Evolutionary conservation across 1,284 basidiomycete species (phyloP).

Genomic region (Ceratobasidium sp.): DNA sequence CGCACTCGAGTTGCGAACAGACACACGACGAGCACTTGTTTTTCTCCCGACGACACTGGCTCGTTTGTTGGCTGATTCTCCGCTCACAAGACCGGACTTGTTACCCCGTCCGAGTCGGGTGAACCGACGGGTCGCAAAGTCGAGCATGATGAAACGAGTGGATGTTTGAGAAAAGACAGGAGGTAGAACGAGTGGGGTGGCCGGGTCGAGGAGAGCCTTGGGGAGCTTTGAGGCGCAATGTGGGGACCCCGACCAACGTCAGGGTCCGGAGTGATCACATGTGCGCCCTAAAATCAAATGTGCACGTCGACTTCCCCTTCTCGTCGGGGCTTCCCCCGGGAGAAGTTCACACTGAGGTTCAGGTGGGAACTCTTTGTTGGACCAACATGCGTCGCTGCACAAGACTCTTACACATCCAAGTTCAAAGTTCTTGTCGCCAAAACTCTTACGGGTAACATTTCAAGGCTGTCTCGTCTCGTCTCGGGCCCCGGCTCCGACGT

Average conservation of each 20-base stretch:
- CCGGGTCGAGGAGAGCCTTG: not conserved
- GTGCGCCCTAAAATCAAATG: conserved; percentile 4
- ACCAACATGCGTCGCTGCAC: too few relatives aligned
- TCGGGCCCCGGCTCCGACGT: not conserved
- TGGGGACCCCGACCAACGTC: conserved; percentile 27
- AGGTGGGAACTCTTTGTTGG: too few relatives aligned
- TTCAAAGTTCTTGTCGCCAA: too few relatives aligned
- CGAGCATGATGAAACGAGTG: conserved; percentile 33
- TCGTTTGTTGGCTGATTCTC: conserved; percentile 11
- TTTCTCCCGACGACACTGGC: conserved; percentile 25
- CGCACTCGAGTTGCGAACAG: conserved; percentile 30
- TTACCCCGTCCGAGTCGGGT: conserved; percentile 35
- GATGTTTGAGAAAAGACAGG: conserved; percentile 8
- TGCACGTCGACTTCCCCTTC: conserved; percentile 2
- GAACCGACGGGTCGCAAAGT: conserved; percentile 35
- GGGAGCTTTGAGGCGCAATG: conserved; percentile 13
- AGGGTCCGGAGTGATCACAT: conserved; percentile 37
- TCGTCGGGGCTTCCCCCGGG: not conserved
- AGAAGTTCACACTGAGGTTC: too few relatives aligned
- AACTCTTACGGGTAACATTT: not conserved
- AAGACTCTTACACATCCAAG: too few relatives aligned
- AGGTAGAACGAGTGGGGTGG: conserved; percentile 1
- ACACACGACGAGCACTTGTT: conserved; percentile 35
- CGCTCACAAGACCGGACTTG: conserved; percentile 18
- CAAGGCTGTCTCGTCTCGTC: not conserved